phyloP scores from a whole-genome alignment of 129 eudicot species.

The Logfia minima region DNA sequence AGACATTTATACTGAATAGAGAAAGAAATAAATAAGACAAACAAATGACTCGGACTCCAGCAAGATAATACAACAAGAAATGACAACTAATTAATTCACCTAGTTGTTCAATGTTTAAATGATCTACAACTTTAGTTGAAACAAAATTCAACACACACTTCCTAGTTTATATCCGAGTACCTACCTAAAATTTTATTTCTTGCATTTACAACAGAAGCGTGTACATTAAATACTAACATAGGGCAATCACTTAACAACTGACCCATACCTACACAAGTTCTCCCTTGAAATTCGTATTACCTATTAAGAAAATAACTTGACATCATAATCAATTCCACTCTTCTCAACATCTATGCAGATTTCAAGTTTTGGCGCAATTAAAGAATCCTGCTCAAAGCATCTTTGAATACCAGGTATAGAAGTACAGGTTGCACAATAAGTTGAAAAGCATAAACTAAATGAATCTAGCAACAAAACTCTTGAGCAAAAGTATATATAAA shows the following conservation, averaged over 20 bases:
- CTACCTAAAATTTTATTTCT: not conserved
- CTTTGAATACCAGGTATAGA: too few relatives aligned
- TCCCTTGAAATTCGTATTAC: not conserved
- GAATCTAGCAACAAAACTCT: too few relatives aligned
- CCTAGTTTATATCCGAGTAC: constrained; percentile 2
- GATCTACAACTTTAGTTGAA: not conserved
- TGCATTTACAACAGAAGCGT: not conserved
- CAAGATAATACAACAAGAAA: constrained; percentile 12
- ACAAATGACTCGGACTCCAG: constrained; percentile 23
- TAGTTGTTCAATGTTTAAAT: not conserved
- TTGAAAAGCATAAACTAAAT: too few relatives aligned
- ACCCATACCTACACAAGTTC: not conserved
- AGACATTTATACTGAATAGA: not conserved
- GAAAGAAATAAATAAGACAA: not conserved
- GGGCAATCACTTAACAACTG: not conserved
- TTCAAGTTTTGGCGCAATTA: not conserved
- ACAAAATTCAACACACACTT: not conserved
- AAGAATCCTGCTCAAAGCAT: too few relatives aligned
- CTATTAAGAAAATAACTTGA: not conserved
- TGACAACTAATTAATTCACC: constrained; percentile 6
- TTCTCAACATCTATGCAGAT: not conserved
- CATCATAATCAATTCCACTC: not conserved
- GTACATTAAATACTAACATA: not conserved
- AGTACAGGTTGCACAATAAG: too few relatives aligned
- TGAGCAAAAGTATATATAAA: too few relatives aligned